Conservation (phyloP, 2,329 filamentous ascomycete genomes). For the Fusarium sororula region DNA sequence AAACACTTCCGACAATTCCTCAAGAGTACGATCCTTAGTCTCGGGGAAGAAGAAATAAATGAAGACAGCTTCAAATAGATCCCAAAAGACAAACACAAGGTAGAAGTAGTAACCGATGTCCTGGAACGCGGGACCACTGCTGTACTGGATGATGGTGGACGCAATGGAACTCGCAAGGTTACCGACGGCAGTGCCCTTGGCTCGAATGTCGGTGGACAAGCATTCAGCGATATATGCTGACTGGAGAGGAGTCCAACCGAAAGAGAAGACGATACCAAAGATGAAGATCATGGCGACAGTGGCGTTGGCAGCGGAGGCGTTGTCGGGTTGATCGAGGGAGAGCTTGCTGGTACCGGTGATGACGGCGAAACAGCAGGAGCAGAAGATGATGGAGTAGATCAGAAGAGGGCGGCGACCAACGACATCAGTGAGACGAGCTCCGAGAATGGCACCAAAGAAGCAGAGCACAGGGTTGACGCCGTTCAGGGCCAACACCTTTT, state of each 20-base stretch:
- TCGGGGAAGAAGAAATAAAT: conserved; percentile 63
- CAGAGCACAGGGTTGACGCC: conserved; percentile 64
- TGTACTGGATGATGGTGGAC: conserved; percentile 55
- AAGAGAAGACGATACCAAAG: conserved; percentile 60
- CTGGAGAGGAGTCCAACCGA: conserved; percentile 60
- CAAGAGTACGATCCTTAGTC: conserved; percentile 59
- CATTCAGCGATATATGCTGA: conserved; percentile 60
- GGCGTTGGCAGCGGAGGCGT: conserved; percentile 52
- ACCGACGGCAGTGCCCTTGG: conserved; percentile 56
- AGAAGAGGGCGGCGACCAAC: conserved; percentile 66
- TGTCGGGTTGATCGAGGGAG: conserved; percentile 48
- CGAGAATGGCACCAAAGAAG: conserved; percentile 59
- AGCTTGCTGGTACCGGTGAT: conserved; percentile 60
- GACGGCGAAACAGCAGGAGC: conserved; percentile 57
- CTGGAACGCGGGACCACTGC: conserved; percentile 54
- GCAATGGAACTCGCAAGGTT: conserved; percentile 52
- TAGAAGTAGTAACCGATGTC: conserved; percentile 57
- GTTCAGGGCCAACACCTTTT: conserved; percentile 60
- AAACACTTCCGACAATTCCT: conserved; percentile 64
- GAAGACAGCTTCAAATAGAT: conserved; percentile 52
- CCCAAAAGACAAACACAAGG: conserved; percentile 57
- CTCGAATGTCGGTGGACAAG: conserved; percentile 55
- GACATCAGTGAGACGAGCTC: conserved; percentile 64
- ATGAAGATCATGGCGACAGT: conserved; percentile 61
- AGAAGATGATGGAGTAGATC: conserved; percentile 57